These are phyloP conservation scores for Trametes gibbosa DNA, from an alignment of 768 basidiomycete species.

Conservation along the genomic window DNA sequence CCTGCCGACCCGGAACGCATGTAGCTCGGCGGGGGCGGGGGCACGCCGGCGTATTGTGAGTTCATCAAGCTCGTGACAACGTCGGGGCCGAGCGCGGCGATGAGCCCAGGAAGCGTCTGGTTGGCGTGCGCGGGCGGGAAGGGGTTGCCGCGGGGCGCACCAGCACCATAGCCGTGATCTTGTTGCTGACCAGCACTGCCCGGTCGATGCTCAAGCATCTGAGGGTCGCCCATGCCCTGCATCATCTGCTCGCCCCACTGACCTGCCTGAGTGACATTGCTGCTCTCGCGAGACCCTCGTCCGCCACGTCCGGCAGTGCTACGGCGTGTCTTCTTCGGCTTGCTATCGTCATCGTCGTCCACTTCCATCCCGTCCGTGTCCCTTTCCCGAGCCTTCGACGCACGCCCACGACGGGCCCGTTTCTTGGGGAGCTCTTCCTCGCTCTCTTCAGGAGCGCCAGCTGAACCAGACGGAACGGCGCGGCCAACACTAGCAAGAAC, in stretches of 20 bases:
- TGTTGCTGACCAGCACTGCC: constrained; percentile 10
- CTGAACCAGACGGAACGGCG: constrained; percentile 34
- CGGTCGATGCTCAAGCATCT: constrained; percentile 12
- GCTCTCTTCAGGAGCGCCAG: constrained; percentile 44
- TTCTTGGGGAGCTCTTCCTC: constrained; percentile 55
- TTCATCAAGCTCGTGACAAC: constrained; percentile 20
- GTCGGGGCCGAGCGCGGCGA: constrained; percentile 34
- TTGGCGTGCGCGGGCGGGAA: constrained; percentile 39
- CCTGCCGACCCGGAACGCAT: constrained; percentile 51
- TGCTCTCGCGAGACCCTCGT: constrained; percentile 7
- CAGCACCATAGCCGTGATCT: constrained; percentile 21
- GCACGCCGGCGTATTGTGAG: constrained; percentile 13
- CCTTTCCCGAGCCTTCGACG: constrained; percentile 34
- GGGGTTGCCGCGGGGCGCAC: constrained; percentile 27
- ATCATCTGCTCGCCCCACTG: constrained; percentile 21
- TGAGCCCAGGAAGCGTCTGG: constrained; percentile 64
- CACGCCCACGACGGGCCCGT: constrained; percentile 39
- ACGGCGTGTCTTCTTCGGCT: constrained; percentile 11
- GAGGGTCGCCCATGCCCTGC: constrained; percentile 20
- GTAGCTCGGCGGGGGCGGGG: constrained; percentile 43
- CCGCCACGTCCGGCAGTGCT: background rate
- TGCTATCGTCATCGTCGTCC: constrained; percentile 37
- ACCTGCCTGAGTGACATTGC: constrained; percentile 12
- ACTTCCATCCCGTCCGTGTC: constrained; percentile 47
- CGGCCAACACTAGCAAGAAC: constrained; percentile 83